phyloP scores from a whole-genome alignment of 345 rosid species.

The Melaleuca alternifolia region DNA sequence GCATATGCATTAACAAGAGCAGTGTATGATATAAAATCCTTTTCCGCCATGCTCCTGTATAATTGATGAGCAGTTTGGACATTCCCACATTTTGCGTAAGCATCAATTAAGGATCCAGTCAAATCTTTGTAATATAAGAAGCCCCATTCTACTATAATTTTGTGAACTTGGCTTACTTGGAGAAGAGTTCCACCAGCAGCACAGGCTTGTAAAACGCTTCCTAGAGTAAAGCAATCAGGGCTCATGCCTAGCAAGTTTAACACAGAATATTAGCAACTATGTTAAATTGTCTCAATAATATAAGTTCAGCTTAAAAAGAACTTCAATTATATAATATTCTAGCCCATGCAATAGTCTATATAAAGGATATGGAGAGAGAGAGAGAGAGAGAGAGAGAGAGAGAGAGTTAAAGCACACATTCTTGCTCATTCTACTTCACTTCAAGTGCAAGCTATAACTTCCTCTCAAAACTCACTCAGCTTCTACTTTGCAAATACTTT shows the following conservation, averaged over 20 bases:
- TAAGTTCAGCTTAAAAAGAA: neutral
- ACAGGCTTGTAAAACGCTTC: conserved; percentile 52
- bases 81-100: conserved; percentile 54
- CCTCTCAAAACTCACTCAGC: neutral
- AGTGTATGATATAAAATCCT: conserved; percentile 53
- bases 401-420: neutral
- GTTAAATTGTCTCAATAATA: neutral
- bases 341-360: neutral
- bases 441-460: neutral
- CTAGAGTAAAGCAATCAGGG: conserved; percentile 63
- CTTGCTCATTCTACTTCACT: neutral
- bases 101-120: conserved; percentile 47
- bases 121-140: conserved; percentile 23
- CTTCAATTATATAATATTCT: neutral
- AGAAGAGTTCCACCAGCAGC: conserved; percentile 14
- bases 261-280: neutral
- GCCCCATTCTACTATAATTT: conserved; percentile 34
- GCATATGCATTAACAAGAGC: conserved; percentile 55
- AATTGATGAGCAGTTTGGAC: conserved; percentile 30
- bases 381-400: too few species aligned
- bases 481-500: neutral
- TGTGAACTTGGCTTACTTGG: conserved; percentile 43
- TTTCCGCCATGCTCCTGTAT: conserved; percentile 19
- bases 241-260: conserved; percentile 22
- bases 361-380: neutral